Evolutionary conservation across 768 basidiomycete species (phyloP).

Genomic region (Mycena floridula): DNA sequence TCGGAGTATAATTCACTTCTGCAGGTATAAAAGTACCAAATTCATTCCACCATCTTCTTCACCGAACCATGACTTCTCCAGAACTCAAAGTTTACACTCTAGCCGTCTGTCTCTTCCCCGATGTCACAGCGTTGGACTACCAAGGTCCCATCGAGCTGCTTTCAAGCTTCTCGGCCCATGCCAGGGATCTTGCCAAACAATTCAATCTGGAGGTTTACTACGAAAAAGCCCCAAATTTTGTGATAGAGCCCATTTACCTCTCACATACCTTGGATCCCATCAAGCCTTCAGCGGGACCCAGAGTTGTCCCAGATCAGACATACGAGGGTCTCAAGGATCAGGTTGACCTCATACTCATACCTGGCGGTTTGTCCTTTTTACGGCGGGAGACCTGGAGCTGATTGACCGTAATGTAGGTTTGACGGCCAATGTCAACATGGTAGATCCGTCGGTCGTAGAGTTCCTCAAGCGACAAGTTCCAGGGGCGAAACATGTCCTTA

Average conservation of each 20-base stretch:
- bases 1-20: too few species aligned
- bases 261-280: conserved; percentile 15
- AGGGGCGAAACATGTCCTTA: conserved; percentile 25
- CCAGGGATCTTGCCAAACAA: conserved; percentile 2
- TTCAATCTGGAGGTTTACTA: conserved; percentile 1
- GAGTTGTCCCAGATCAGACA: conserved; percentile 12
- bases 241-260: conserved; percentile 16
- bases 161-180: conserved; percentile 12
- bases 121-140: conserved; percentile 23
- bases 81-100: conserved; percentile 8
- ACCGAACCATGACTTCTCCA: too few species aligned
- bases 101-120: conserved; percentile 27
- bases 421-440: too few species aligned
- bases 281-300: conserved; percentile 13
- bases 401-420: too few species aligned
- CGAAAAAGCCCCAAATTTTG: background rate
- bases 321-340: conserved; percentile 20
- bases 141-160: conserved; percentile 26
- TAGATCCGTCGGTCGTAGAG: conserved; percentile 10
- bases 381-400: too few species aligned
- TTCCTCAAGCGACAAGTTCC: conserved; percentile 21
- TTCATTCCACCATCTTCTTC: too few species aligned
- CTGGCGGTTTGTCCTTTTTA: conserved; percentile 20
- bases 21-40: too few species aligned
- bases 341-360: conserved; percentile 22